These are phyloP conservation scores for Penicillium sp. DNA, from an alignment of 2,329 filamentous ascomycete genomes.

Conservation along the genomic window DNA sequence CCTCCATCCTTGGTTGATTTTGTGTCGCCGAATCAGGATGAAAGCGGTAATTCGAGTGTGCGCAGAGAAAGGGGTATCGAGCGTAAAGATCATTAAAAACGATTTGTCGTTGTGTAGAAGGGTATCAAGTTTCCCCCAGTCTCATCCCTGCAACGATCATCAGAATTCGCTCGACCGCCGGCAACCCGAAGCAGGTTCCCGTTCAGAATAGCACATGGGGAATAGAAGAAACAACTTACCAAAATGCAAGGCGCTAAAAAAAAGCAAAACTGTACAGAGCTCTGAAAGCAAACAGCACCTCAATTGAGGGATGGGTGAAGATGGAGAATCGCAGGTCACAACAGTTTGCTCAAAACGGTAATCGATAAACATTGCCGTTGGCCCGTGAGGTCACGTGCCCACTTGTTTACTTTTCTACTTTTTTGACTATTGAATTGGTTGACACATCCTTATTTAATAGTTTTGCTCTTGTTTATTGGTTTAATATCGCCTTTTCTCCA, in stretches of 20 bases:
- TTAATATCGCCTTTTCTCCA: too few species aligned
- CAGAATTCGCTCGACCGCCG: conserved; percentile 20
- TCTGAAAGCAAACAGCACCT: conserved; percentile 20
- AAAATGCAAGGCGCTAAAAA: conserved; percentile 31
- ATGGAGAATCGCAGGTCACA: conserved; percentile 25
- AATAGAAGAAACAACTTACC: conserved; percentile 15
- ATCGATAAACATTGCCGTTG: conserved; percentile 42
- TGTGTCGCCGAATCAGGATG: conserved; percentile 2
- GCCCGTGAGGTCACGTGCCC: conserved; percentile 18
- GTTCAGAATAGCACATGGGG: conserved; percentile 8
- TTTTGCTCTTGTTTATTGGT: neutral
- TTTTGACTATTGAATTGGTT: too few species aligned
- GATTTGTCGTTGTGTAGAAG: conserved; percentile 14
- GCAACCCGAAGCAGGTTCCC: conserved; percentile 12
- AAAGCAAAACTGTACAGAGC: conserved; percentile 26
- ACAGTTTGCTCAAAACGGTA: conserved; percentile 36
- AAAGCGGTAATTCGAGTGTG: conserved; percentile 1
- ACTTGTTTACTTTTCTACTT: neutral
- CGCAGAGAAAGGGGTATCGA: conserved; percentile 9
- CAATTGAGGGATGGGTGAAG: conserved; percentile 18
- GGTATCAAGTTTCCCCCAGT: conserved; percentile 30
- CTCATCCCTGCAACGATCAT: conserved; percentile 29
- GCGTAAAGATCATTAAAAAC: conserved; percentile 18
- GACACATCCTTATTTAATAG: neutral
- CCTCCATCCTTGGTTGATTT: conserved; percentile 43